A percentile compares a stretch with the other conserved stretches of the same genome.
phyloP scores from a whole-genome alignment of 75 land plant genomes.

The Selaginella tamariscina region DNA sequence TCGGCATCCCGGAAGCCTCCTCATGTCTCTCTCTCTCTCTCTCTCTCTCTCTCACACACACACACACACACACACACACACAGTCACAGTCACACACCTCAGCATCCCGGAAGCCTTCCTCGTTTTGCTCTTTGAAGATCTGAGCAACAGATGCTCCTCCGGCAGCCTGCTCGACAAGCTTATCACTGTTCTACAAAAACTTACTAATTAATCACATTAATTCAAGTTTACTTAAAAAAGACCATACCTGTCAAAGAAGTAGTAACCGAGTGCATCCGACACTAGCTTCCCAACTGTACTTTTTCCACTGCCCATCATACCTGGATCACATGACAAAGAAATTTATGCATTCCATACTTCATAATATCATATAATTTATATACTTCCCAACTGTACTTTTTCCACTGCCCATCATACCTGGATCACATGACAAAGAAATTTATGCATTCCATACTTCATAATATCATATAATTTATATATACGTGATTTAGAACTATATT shows the following conservation, averaged over 20 bases:
- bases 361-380: too few relatives aligned
- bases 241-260: conserved; percentile 86
- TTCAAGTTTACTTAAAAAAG: not conserved
- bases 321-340: too few relatives aligned
- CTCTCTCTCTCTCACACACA: too few relatives aligned
- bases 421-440: too few relatives aligned
- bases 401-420: conserved; percentile 94
- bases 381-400: conserved; percentile 87
- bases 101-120: conserved; percentile 45
- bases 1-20: conserved; percentile 54
- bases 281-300: conserved; percentile 77
- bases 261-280: conserved; percentile 59
- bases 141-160: conserved; percentile 39
- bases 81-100: conserved; percentile 39
- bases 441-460: too few relatives aligned
- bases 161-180: conserved; percentile 51
- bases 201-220: not conserved
- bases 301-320: conserved; percentile 96
- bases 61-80: too few relatives aligned
- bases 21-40: conserved; percentile 47
- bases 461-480: too few relatives aligned
- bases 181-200: conserved; percentile 41
- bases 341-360: too few relatives aligned
- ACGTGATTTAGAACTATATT: too few relatives aligned
- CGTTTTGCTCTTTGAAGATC: conserved; percentile 37